Evolutionary conservation across 2,329 filamentous ascomycete species (phyloP), one percentile per base, ranked within the genome.

Genomic region (Neocucurbitaria cava): DNA sequence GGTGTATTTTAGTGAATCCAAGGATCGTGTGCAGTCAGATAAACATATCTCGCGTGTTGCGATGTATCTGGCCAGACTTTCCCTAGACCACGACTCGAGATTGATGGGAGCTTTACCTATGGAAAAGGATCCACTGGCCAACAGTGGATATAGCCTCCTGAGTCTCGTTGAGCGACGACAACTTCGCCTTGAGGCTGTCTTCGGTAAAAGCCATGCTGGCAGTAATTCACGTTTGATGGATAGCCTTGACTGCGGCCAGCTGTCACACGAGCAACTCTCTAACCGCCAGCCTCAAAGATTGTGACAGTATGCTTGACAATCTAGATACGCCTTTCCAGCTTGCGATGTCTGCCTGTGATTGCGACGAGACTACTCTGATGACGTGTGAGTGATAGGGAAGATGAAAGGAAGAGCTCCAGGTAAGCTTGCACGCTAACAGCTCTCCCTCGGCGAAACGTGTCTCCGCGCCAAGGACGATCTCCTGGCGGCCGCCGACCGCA

Each of bases 71-170:
- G 53, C 43, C 51, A 46, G 44, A 42, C 35, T 23, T 46, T 10
- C 36, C 33, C 3, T 33, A 36, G 20, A 21, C 36, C 10, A 21
- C 40, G 41, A 31, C 30, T 40, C 13, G 33, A 48, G 11, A 44
- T 51, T 33, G 17, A 50, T 35, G 45, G 54, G 36, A 46, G 53
- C 46, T 52, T 64, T 87, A 96, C 92, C 92, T 89, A 79, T 99
- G 94, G 76, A 99, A 99, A 89, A 99, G 96, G 58, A 99, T 95
- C 96, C 96, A 99, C 87, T 98, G 94, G 53, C 95, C 92, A 59
- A 96, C 93, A 31, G 91, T 94, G 57, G 96, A 87, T 71, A 99
- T 98, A 78, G 92, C 96, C 75, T 99, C 95, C 76, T 99, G 94
- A 10, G 92, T 96, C 79, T 99, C 96, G 77, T 96, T 97, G 59